phyloP scores from a whole-genome alignment of 2,329 filamentous ascomycete species.

The Scedosporium dehoogii region DNA sequence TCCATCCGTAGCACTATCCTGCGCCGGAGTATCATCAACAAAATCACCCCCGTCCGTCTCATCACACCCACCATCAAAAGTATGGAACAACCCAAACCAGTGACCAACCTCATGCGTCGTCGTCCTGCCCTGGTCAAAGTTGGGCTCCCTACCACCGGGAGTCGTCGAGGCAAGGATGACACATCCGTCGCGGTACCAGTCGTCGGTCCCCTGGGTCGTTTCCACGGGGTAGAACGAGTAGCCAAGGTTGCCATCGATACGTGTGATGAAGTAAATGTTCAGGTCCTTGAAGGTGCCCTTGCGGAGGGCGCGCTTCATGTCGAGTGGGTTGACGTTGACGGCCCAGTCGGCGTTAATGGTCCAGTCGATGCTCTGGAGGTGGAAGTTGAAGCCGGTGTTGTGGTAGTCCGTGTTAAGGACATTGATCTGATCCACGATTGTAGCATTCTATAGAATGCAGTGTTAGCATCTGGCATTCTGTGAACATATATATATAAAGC shows the following conservation, averaged over 20 bases:
- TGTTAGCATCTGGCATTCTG: background rate
- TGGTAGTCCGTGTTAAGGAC: slow-evolving; percentile 35
- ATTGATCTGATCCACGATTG: slow-evolving; percentile 29
- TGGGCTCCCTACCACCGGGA: slow-evolving; percentile 24
- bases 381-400: slow-evolving; percentile 33
- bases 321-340: slow-evolving; percentile 24
- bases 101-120: slow-evolving; percentile 27
- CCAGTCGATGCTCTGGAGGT: slow-evolving; percentile 29
- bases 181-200: slow-evolving; percentile 29
- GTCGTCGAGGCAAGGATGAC: slow-evolving; percentile 25
- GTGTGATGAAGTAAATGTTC: slow-evolving; percentile 23
- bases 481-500: background rate
- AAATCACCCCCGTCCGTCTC: slow-evolving; percentile 22
- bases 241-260: slow-evolving; percentile 28
- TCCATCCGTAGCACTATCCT: slow-evolving; percentile 20
- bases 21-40: slow-evolving; percentile 29
- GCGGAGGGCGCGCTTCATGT: slow-evolving; percentile 35
- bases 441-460: slow-evolving; percentile 18
- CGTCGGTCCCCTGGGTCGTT: slow-evolving; percentile 6
- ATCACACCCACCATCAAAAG: slow-evolving; percentile 25
- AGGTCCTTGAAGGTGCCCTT: slow-evolving; percentile 31
- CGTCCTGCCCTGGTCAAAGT: slow-evolving; percentile 21
- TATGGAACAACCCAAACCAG: slow-evolving; percentile 32
- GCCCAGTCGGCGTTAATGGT: slow-evolving; percentile 39
- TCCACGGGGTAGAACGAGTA: slow-evolving; percentile 34